Evolutionary conservation across 2,329 filamentous ascomycete genomes (phyloP).

Genomic region (Beauveria brongniartii): DNA sequence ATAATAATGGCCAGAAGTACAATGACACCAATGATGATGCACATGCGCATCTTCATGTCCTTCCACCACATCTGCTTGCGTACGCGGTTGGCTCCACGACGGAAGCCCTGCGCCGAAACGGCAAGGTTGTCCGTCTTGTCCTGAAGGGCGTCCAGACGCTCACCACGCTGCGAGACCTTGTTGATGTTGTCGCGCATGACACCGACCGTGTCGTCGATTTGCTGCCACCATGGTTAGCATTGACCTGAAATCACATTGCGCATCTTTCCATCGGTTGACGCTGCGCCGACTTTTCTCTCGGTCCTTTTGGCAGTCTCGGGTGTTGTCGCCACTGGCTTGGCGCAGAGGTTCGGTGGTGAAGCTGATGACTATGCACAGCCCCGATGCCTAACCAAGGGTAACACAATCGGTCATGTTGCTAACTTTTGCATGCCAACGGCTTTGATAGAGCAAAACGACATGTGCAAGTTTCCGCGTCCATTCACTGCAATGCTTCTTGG

Average conservation of each 20-base stretch:
- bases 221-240: constrained; percentile 43
- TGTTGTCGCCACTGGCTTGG: not conserved
- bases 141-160: constrained; percentile 77
- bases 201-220: constrained; percentile 94
- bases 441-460: not conserved
- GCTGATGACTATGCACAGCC: not conserved
- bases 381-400: not conserved
- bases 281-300: not conserved
- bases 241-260: not conserved
- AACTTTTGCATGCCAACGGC: not conserved
- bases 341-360: not conserved
- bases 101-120: constrained; percentile 88
- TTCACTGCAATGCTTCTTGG: not conserved
- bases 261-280: not conserved
- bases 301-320: not conserved
- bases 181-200: constrained; percentile 98
- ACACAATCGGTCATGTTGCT: not conserved
- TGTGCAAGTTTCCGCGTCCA: not conserved
- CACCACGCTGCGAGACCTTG: constrained; percentile 89
- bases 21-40: constrained; percentile 83
- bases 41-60: constrained; percentile 99
- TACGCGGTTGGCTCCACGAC: constrained; percentile 90
- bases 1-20: constrained; percentile 91
- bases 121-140: constrained; percentile 94
- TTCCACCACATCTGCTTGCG: constrained; percentile 99